Base-by-base conservation (phyloP, 2,329 filamentous ascomycete species). In the Hymenoscyphus fructigenus region DNA sequence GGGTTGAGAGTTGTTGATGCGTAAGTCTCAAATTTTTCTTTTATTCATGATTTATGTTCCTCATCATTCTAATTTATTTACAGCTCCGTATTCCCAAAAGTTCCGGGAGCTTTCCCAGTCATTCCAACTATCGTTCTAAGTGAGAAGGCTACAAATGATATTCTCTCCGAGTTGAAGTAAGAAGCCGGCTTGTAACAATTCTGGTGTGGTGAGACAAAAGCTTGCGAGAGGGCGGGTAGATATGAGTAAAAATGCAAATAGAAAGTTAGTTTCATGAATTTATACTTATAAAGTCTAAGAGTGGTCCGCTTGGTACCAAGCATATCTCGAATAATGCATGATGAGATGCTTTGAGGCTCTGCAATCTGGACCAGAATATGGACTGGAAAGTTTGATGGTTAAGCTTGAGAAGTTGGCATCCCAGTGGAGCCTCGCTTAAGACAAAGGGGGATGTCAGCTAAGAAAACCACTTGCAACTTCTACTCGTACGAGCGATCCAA, bases 1-100 rank as follows among this genome's bases (percentile, higher is more conserved):
- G 82, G 83, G 0, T 72, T 89, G 57, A 77, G 86, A 32, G 86
- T 89, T 6, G 86, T 89, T 0, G 86, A 89, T 75, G 86, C 57
- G 85, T 83, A 4, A 53, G 47, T 53, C 1, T 3, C 14, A 23
- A 17, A 6, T n/a, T 44, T 7, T n/a, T 17, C 6, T 12, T 53
- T 23, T 53, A 20, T 23, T 23, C 23, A 12, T 23, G 7, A 20
- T 7, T 9, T 23, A 20, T n/a, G 12, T 14, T 53, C 10, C 20
- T 53, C 12, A 53, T 14, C 20, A 26, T 53, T 5, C 47, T 53
- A 14, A 53, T 26, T 26, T 3, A 5, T 26, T 53, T 12, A 5
- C 47, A 53, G 47, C 20, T 53, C 80, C 26, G 79, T 84, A 0
- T 88, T 84, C 65, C 83, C 84, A 1, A 78, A 78, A 62, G 84